Conservation (phyloP, 1,284 basidiomycete species). For the Sanghuangporus weigelae region DNA sequence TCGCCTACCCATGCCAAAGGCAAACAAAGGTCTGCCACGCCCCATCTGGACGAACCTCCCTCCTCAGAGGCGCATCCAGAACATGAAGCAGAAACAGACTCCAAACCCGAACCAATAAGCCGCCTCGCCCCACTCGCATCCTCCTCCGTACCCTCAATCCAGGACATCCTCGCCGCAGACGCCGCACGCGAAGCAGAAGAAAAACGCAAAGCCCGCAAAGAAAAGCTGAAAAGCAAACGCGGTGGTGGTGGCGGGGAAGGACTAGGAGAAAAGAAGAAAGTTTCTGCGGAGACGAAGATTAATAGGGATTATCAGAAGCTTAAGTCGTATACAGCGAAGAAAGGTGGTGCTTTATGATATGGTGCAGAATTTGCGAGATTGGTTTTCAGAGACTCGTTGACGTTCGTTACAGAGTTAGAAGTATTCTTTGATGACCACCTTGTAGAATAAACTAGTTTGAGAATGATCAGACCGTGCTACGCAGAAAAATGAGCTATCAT, state of each 20-base stretch:
- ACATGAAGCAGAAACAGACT: conserved; percentile 25
- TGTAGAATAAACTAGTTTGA: too few relatives aligned
- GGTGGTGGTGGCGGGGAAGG: conserved; percentile 14
- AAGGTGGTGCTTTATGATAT: conserved; percentile 15
- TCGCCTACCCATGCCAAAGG: conserved; percentile 3
- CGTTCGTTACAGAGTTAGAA: too few relatives aligned
- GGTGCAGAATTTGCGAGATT: too few relatives aligned
- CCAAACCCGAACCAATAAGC: conserved; percentile 36
- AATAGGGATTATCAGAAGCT: conserved; percentile 53
- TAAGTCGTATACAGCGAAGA: conserved; percentile 50
- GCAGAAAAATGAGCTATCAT: too few relatives aligned
- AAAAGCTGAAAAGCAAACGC: conserved; percentile 49
- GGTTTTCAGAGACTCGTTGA: background rate
- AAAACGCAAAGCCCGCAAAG: conserved; percentile 66
- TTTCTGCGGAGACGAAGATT: conserved; percentile 34
- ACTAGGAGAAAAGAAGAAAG: conserved; percentile 25
- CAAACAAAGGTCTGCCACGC: background rate
- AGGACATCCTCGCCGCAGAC: conserved; percentile 74
- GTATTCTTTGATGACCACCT: too few relatives aligned
- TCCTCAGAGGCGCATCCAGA: conserved; percentile 12
- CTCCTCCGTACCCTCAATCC: conserved; percentile 74
- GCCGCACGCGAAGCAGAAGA: conserved; percentile 55
- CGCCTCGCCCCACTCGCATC: conserved; percentile 68
- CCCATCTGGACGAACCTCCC: conserved; percentile 18
- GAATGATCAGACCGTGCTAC: background rate